phyloP scores from a whole-genome alignment of 148 eudicot species.

The Nyssa sinensis region DNA sequence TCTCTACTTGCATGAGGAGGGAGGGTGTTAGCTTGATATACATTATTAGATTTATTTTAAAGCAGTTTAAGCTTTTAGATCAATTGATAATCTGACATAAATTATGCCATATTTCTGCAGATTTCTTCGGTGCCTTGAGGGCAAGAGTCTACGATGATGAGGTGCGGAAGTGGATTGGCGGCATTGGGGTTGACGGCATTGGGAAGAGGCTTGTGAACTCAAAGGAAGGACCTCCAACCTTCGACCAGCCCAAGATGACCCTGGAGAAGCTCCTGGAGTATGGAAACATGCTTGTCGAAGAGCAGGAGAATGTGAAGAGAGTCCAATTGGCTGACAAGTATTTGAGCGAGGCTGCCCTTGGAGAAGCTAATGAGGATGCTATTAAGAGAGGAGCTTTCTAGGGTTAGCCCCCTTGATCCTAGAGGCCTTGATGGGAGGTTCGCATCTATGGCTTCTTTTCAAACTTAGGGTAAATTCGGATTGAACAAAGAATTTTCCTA shows the following conservation, averaged over 20 bases:
- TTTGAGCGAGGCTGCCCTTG: conserved; percentile 71
- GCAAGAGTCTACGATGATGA: conserved; percentile 84
- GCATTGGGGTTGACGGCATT: conserved; percentile 50
- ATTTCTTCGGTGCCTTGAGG: conserved; percentile 87
- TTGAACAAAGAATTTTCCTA: not conserved
- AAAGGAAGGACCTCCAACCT: conserved; percentile 60
- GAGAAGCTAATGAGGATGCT: conserved; percentile 75
- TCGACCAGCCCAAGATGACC: conserved; percentile 71
- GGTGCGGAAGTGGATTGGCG: conserved; percentile 56
- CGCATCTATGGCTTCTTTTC: conserved; percentile 1
- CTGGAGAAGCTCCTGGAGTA: conserved; percentile 66
- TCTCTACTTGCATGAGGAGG: too few relatives aligned
- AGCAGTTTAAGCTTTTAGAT: too few relatives aligned
- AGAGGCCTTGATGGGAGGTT: conserved; percentile 14
- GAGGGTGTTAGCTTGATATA: too few relatives aligned
- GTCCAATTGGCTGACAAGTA: conserved; percentile 78
- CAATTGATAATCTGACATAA: too few relatives aligned
- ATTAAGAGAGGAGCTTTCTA: conserved; percentile 61
- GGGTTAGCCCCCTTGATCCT: conserved; percentile 38
- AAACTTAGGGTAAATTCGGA: not conserved
- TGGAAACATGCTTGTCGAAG: conserved; percentile 73
- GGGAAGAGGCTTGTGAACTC: conserved; percentile 86
- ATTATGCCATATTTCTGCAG: too few relatives aligned
- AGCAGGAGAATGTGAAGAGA: conserved; percentile 88
- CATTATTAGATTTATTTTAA: too few relatives aligned